Evolutionary conservation across 208 protist species (phyloP).

Genomic region (Angomonas ambiguus): DNA sequence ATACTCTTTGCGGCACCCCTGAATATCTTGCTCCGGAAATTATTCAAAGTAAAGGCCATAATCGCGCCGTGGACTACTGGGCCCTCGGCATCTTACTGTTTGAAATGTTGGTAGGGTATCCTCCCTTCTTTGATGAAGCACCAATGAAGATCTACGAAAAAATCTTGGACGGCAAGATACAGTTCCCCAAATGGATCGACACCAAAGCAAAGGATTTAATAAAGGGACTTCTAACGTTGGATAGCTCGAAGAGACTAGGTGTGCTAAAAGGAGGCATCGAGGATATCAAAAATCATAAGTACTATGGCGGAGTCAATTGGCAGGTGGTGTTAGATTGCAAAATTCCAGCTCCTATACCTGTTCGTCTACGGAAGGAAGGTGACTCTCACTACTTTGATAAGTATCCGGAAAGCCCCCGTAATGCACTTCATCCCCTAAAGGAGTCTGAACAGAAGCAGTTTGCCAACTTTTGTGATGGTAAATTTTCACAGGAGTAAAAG

Average conservation of each 20-base stretch:
- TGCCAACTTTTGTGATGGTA: conserved; percentile 84
- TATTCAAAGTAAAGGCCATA: conserved; percentile 79
- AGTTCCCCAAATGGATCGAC: conserved; percentile 85
- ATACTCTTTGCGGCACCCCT: conserved; percentile 80
- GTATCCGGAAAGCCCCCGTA: conserved; percentile 84
- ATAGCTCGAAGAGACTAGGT: conserved; percentile 88
- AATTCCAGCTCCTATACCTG: conserved; percentile 78
- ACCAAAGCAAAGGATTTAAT: conserved; percentile 81
- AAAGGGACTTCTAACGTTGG: conserved; percentile 68
- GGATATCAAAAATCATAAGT: conserved; percentile 96
- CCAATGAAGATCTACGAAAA: conserved; percentile 91
- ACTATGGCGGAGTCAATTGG: conserved; percentile 95
- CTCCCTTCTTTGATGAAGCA: conserved; percentile 91
- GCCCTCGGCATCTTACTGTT: conserved; percentile 88
- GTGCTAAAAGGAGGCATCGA: conserved; percentile 79
- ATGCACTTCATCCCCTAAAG: conserved; percentile 70
- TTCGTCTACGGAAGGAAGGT: conserved; percentile 68
- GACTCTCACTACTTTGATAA: conserved; percentile 90
- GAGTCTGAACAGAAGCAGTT: conserved; percentile 80
- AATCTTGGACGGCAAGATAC: conserved; percentile 77
- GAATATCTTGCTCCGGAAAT: conserved; percentile 88
- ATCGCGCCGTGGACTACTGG: conserved; percentile 89
- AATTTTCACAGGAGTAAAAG: conserved; percentile 75
- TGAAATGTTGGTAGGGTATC: conserved; percentile 88
- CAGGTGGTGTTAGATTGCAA: conserved; percentile 75